Evolutionary conservation across 495 filamentous ascomycete species (phyloP), one percentile per base, ranked within the genome.

Genomic region (Staphylotrichum longicolle): DNA sequence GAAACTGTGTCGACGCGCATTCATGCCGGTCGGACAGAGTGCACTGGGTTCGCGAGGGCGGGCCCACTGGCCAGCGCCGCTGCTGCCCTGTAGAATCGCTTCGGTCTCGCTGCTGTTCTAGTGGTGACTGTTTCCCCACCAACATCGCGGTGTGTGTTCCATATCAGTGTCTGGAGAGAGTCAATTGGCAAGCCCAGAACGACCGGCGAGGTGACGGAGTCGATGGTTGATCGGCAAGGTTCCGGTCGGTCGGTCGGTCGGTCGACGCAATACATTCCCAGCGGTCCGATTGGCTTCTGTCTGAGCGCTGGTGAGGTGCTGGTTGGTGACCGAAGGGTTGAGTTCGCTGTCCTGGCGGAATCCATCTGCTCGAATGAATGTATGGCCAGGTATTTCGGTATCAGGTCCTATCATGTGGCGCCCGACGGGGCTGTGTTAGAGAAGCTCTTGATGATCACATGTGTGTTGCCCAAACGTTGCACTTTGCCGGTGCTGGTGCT

Each of bases 321-420:
- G 40, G 4, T 15, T 5, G 27, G 40, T 33, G 20, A 12, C 44
- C 11, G 49, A 53, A 12, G 32, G 30, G 33, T 40, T 1, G 30
- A 34, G 34, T 32, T 34, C 45, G 9, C 12, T 48, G 34, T 50
- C 37, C 27, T 37, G 7, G 44, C 30, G 27, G 35, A 44, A 50
- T 41, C 32, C 45, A 44, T 42, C 20, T 27, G 20, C 20, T 27
- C 20, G 20, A 27, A 27, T 27, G 49, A 45, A 57, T 51, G n/a
- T 27, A 39, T 54, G 27, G 50, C 47, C 30, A 5, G 27, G n/a
- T 49, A 3, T 40, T 15, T 57, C 49, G 39, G 34, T 44, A 64
- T 66, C 64, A 66, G 52, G 64, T 66, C 64, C 64, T 66, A 54
- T 54, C 1, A 42, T 50, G 39, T 27, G 40, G 45, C 52, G 41